Evolutionary conservation across 192 early-diverging fungal genomes (phyloP), one percentile per base, ranked within the genome.

Genomic region (Backusella macrospora): DNA sequence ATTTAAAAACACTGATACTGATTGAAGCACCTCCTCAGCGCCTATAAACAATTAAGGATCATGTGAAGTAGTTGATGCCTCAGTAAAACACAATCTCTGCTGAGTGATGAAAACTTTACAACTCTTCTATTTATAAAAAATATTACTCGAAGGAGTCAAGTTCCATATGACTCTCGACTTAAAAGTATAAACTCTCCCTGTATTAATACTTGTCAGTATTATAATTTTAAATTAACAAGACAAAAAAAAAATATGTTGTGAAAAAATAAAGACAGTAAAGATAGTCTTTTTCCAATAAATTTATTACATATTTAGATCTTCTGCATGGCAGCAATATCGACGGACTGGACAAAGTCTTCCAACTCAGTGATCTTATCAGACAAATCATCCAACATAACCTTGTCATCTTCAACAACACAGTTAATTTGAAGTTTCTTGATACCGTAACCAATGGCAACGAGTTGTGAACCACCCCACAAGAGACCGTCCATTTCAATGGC

Each of bases 371-470:
- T 96, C 83, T 90, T 70, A 55, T 97, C 96, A 48, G 81, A 74
- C 52, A 98, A 87, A 78, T 94, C 94, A 72, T 96, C 94, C 63
- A 90, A 83, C 46, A 84, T 87, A 79, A 98, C 95, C 90, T 96
- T 96, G 47, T 91, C 95, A 82, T 97, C 95, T 85, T 94, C 95
- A 70, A 98, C 87, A 77, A 96, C 94, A 84, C 90, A 90, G 83
- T 89, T 92, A 85, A 98, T 95, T 78, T 91, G 91, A 78, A 98
- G 91, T 90, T 98, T 97, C 86, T 92, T 95, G 87, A 98, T 94
- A 83, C 97, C 97, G 83, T 88, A 98, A 77, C 95, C 97, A 78
- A 96, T 88, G 68, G 94, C 81, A 68, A 94, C 84, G 52, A 90
- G 86, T 87, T 96, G 87, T 73, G 80, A 86, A 72, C 83, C 83